These are phyloP conservation scores for Sclerotinia borealis DNA, from an alignment of 2,329 filamentous ascomycete genomes.

Conservation along the genomic window DNA sequence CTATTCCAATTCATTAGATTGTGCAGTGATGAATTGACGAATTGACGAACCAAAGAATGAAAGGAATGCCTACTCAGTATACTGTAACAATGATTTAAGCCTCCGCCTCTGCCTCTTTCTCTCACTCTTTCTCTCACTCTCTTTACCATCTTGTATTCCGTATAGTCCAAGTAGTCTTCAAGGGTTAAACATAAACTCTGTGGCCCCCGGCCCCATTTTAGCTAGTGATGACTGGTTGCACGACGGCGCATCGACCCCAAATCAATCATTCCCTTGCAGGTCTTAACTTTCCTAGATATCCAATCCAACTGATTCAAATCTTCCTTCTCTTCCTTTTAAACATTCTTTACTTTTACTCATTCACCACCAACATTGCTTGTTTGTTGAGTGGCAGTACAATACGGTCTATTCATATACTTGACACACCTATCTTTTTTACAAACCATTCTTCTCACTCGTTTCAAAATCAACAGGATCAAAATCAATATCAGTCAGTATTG, in stretches of 20 bases:
- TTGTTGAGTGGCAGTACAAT: no score
- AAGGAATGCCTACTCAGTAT: neutral
- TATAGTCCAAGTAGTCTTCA: neutral
- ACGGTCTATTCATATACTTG: no score
- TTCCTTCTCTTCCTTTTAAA: neutral
- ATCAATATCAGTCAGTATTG: no score
- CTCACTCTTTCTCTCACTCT: neutral
- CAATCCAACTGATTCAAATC: neutral
- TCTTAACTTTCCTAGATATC: neutral
- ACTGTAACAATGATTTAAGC: neutral
- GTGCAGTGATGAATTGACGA: neutral
- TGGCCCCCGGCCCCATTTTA: no score
- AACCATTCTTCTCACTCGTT: neutral
- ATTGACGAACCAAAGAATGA: neutral
- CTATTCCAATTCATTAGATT: neutral
- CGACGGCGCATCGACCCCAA: constrained; percentile 3
- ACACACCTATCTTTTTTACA: no score
- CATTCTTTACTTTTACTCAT: neutral
- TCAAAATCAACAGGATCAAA: neutral
- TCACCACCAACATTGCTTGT: neutral
- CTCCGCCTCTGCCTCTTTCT: neutral
- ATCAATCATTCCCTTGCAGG: neutral
- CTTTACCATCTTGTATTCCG: neutral
- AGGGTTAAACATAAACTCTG: neutral
- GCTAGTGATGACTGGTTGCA: no score